Evolutionary conservation across 108 stramenopile species (phyloP), one percentile per base, ranked within the genome.

Genomic region (Stephanodiscus triporus): DNA sequence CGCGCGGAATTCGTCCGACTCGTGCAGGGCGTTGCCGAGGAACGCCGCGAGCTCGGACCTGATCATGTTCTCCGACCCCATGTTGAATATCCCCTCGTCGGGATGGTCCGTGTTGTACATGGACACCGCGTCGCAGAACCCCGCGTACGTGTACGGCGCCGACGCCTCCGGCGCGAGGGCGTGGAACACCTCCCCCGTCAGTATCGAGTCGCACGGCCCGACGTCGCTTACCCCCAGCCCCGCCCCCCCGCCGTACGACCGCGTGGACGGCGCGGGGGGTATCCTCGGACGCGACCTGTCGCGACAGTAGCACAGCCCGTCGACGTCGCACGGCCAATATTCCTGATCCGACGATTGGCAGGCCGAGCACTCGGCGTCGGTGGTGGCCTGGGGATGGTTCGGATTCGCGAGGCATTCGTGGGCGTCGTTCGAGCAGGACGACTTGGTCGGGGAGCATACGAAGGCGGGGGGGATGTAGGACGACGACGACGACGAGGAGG

Each of bases 241-340:
- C 16, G 32, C 60, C 27, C 75, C 75, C 0, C 67, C 67, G 4
- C 42, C 13, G 38, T 47, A 38, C 9, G n/a, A 26, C 24, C 68
- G 51, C 19, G 76, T 77, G 32, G n/a, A 23, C 0, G 76, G 76
- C 6, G 76, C 76, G 1, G 76, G 76, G 22, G 76, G 76, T 20
- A 77, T 77, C 34, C 48, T 38, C 19, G 57, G 50, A 23, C 42
- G 30, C 19, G 62, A 30, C 4, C 2, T 49, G 40, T 77, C 68
- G 49, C 76, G 64, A 36, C 76, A 77, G 63, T 77, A 77, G 62
- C 76, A 77, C 20, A 77, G 34, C 20, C 47, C 50, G 43, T 47
- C 63, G 20, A 77, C 76, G 50, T 77, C 76, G 61, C 76, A 77
- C 13, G 76, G 76, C 76, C 76, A 77, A 47, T 70, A 77, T 0